A percentile compares a stretch with the other conserved stretches of the same genome.
phyloP scores from a whole-genome alignment of 306 rosid species.

The Mimosa bimucronata region DNA sequence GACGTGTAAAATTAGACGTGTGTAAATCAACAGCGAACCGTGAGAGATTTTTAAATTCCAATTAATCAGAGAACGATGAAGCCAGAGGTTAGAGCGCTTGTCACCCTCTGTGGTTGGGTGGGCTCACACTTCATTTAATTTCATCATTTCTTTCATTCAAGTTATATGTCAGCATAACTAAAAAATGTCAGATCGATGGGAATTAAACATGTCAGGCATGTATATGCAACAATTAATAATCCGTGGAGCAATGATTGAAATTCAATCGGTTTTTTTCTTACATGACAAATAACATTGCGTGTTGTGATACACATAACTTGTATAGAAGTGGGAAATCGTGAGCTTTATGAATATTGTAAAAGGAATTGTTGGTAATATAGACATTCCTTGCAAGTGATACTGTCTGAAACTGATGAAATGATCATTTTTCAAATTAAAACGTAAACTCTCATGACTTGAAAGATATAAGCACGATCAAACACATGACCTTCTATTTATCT shows the following conservation, averaged over 20 bases:
- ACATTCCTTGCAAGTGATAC: neutral
- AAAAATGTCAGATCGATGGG: neutral
- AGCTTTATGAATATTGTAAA: neutral
- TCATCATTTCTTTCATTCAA: neutral
- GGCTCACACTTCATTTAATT: neutral
- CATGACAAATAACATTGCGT: conserved; percentile 10
- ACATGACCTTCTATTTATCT: no score
- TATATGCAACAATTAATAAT: neutral
- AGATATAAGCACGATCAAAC: no score
- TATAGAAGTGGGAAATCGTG: neutral
- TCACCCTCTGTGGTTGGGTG: neutral
- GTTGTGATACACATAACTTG: neutral
- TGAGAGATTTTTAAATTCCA: neutral
- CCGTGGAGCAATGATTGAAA: neutral
- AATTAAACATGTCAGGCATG: neutral
- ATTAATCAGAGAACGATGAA: neutral
- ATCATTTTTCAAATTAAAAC: no score
- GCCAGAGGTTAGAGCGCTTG: neutral
- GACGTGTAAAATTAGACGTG: no score
- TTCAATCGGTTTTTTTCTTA: neutral
- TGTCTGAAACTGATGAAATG: neutral
- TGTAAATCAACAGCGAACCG: neutral
- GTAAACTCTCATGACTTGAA: no score
- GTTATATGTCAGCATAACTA: neutral
- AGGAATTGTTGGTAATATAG: neutral